Base-by-base conservation (phyloP, 1,139 yeast genomes). In the Suhomyces bokatorum region DNA sequence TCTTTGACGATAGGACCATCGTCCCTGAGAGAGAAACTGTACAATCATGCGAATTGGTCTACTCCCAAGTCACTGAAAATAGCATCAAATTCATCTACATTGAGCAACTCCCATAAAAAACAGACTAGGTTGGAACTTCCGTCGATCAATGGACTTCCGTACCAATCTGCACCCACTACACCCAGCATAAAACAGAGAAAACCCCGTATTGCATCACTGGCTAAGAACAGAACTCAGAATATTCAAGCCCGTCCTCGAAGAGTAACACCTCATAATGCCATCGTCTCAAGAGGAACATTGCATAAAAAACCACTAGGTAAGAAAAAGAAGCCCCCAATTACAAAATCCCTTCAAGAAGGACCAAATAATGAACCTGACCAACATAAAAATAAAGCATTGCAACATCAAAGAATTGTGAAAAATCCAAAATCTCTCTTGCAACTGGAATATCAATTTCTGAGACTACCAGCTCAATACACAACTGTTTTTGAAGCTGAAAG, bases 401-500 rank as follows among this genome's bases (percentile, higher is more conserved):
- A 34, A 37, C 14, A 14, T 6, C 24, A 17, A 11, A 9, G 14
- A 4, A 16, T 7, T 8, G 13, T 13, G 11, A 32, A 17, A 14
- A 47, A 24, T n/a, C 29, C 44, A 13, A 50, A 46, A 32, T 57
- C 56, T 8, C 14, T 50, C 4, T 45, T 52, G 30, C 50, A 38
- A 15, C 40, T 49, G 35, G 50, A 53, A 22, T 63, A 59, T 39
- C 48, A 54, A 10, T 68, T 60, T 46, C 63, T 56, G 52, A 59
- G 75, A 42, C 51, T 55, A 12, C 76, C 77, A 0, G 45, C 47
- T n/a, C 53, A 56, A 22, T 57, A 60, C 26, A 73, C 78, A 1
- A 63, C 68, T 0, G 66, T 55, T 0, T 57, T 68, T 44, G 79
- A 74, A 53, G 74, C 66, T 0, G 77, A 71, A 45, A 69, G 71